Conservation (phyloP, 2,329 filamentous ascomycete genomes). For the Pseudocercospora fijiensis region DNA sequence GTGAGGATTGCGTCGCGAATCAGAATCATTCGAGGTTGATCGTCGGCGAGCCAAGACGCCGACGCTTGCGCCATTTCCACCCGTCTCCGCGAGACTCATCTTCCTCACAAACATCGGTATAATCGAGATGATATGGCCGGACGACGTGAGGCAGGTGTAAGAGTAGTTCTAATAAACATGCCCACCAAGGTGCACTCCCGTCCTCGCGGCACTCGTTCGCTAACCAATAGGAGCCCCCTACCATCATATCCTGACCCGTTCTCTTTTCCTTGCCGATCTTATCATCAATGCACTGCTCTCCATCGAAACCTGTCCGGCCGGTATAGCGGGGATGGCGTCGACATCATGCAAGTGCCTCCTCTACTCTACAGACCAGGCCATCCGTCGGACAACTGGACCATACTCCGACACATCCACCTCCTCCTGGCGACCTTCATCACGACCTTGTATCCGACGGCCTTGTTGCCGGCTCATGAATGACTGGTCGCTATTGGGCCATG, state of each 20-base stretch:
- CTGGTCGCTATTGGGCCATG: background rate
- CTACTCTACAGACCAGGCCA: background rate
- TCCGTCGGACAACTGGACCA: background rate
- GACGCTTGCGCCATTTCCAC: background rate
- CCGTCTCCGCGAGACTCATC: background rate
- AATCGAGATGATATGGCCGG: background rate
- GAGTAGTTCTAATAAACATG: background rate
- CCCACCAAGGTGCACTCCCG: slow-evolving; percentile 10
- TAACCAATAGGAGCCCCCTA: background rate
- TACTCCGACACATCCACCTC: background rate
- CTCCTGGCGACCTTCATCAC: background rate
- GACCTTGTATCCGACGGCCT: background rate
- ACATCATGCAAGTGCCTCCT: background rate
- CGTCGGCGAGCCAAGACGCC: slow-evolving; percentile 4
- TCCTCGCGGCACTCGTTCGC: background rate
- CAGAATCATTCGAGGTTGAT: background rate
- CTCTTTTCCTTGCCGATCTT: slow-evolving; percentile 11
- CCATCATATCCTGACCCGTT: slow-evolving; percentile 6
- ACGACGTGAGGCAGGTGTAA: slow-evolving; percentile 13
- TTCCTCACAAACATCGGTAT: background rate
- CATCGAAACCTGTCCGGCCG: slow-evolving; percentile 4
- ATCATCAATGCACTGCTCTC: slow-evolving; percentile 1
- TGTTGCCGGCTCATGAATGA: background rate
- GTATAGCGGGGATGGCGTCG: background rate
- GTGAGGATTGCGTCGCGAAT: background rate